Base-by-base conservation (phyloP, 1,139 yeast species). In the Taphrina populina region DNA sequence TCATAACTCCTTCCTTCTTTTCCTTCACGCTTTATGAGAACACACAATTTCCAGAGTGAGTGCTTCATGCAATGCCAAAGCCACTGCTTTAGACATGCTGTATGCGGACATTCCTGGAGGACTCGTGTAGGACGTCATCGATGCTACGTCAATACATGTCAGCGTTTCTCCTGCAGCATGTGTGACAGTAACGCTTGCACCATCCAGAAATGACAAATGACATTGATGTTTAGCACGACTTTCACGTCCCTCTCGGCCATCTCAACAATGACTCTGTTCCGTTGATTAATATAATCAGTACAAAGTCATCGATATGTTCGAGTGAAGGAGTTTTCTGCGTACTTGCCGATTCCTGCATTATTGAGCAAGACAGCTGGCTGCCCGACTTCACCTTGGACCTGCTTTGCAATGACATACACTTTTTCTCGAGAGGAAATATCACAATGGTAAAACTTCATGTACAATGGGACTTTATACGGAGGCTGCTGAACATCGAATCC, bases 311-410 rank as follows among this genome's bases (percentile, higher is more conserved):
- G n/a, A n/a, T n/a, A n/a, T n/a, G 13, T 8, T 20, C 24, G 7
- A 29, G 43, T 11, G 43, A 21, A 8, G 43, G n/a, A n/a, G 41
- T 27, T 36, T 68, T 45, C n/a, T n/a, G n/a, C n/a, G n/a, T n/a
- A n/a, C n/a, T 80, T 81, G 52, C 90, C 73, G 8, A 82, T 70
- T 0, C 92, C 95, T 0, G 95, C 95, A 67, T 86, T 87, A 65
- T 84, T 84, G 23, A 88, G 71, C 39, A 86, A 67, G 0, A 84
- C 71, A 29, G 81, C 76, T 1, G 84, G 70, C 19, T 64, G 61
- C 1, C 71, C 70, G 8, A 68, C 63, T n/a, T 63, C 57, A 1
- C 56, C 30, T 20, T 69, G 67, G 36, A 81, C 70, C 5, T 62
- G 57, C 0, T 63, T 57, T 2, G 75, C 63, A 1, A 74, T 67